Evolutionary conservation across 1,284 basidiomycete species (phyloP).

Genomic region (Boletus albobrunnescens): DNA sequence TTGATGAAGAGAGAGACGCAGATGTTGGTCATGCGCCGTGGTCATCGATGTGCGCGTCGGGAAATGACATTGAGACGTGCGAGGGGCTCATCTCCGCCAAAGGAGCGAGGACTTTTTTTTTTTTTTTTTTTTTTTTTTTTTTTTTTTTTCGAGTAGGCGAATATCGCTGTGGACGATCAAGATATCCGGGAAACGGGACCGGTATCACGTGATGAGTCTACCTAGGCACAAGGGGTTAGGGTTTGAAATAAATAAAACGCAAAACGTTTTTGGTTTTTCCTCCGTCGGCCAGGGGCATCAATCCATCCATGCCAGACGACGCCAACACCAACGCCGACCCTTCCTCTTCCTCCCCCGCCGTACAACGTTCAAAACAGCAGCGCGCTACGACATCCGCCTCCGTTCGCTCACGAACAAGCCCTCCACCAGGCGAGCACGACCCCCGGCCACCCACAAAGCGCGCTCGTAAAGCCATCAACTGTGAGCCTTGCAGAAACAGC

Average conservation of each 20-base stretch:
- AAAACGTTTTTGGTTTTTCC: background rate
- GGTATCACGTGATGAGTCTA: constrained; percentile 19
- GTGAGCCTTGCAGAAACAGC: constrained; percentile 77
- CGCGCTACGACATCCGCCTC: constrained; percentile 34
- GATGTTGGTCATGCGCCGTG: constrained; percentile 15
- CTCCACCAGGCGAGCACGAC: constrained; percentile 44
- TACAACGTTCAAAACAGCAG: constrained; percentile 40
- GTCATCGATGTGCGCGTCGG: constrained; percentile 7
- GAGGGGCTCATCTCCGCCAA: too few relatives aligned
- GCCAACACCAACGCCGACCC: constrained; percentile 17
- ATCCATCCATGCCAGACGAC: constrained; percentile 48
- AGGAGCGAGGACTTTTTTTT: too few relatives aligned
- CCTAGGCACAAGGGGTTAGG: constrained; percentile 22
- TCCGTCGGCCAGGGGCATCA: constrained; percentile 21
- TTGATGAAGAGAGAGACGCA: background rate
- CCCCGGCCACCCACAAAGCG: constrained; percentile 66
- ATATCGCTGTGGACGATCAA: too few relatives aligned
- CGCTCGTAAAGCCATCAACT: constrained; percentile 79
- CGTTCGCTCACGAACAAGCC: constrained; percentile 47
- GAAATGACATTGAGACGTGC: constrained; percentile 1
- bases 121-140: too few relatives aligned
- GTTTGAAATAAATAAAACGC: constrained; percentile 29
- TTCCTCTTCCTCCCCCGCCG: constrained; percentile 31
- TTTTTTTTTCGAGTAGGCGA: too few relatives aligned
- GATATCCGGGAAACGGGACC: constrained; percentile 16